Evolutionary conservation across 305 asterid species (phyloP).

Genomic region (Ilex paraguariensis): DNA sequence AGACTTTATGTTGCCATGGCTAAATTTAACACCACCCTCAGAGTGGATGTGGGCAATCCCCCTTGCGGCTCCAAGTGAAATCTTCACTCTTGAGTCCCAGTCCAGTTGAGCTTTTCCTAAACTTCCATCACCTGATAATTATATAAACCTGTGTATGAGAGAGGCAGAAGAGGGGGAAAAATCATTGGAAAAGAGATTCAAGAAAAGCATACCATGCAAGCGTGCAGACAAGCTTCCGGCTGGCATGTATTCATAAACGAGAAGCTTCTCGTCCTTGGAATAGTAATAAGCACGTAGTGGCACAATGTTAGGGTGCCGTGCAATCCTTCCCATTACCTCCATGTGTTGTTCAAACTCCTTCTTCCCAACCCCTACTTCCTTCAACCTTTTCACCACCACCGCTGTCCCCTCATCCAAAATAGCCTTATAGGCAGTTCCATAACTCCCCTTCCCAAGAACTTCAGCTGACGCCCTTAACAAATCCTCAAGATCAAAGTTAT

Average conservation of each 20-base stretch:
- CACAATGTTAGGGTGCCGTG: conserved; percentile 55
- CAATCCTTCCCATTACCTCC: conserved; percentile 59
- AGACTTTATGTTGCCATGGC: conserved; percentile 83
- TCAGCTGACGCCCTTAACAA: conserved; percentile 93
- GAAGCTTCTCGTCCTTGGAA: conserved; percentile 94
- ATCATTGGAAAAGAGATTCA: too few relatives aligned
- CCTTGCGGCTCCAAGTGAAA: conserved; percentile 66
- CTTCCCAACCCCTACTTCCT: conserved; percentile 64
- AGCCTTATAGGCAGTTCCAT: conserved; percentile 92
- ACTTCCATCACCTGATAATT: conserved; percentile 47
- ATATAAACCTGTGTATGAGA: not conserved
- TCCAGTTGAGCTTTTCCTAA: conserved; percentile 47
- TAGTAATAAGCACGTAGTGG: conserved; percentile 77
- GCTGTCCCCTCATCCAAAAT: conserved; percentile 69
- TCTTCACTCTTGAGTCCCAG: conserved; percentile 82
- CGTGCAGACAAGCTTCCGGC: conserved; percentile 73
- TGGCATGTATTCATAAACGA: conserved; percentile 79
- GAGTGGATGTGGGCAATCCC: conserved; percentile 80
- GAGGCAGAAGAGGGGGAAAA: not conserved
- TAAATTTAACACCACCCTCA: conserved; percentile 49
- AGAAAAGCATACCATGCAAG: conserved; percentile 55
- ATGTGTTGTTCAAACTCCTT: conserved; percentile 89
- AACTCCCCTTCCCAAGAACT: conserved; percentile 90
- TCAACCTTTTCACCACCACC: conserved; percentile 81
- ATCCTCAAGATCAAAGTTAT: conserved; percentile 81